Evolutionary conservation across 2,329 filamentous ascomycete genomes (phyloP).

Genomic region (Aspergillus nomiae): DNA sequence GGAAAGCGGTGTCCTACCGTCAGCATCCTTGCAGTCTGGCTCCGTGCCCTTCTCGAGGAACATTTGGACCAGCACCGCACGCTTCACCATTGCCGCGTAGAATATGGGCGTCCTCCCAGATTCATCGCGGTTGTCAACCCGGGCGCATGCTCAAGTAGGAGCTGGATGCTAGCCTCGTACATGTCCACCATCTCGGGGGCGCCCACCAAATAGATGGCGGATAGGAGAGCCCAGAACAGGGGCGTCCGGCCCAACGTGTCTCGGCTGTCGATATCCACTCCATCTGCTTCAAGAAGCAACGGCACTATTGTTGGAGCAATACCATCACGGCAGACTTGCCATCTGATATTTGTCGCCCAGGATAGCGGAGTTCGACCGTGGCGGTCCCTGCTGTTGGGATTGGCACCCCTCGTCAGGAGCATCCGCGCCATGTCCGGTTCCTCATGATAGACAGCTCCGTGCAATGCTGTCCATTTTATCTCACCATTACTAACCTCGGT

Average conservation of each 20-base stretch:
- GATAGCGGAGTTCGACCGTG: neutral
- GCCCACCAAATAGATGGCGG: neutral
- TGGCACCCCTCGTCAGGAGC: neutral
- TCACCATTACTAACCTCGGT: neutral
- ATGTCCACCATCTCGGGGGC: neutral
- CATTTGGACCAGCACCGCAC: neutral
- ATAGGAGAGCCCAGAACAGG: neutral
- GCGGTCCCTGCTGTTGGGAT: neutral
- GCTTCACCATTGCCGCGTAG: neutral
- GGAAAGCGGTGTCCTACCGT: neutral
- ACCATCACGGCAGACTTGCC: neutral
- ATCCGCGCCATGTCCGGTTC: neutral
- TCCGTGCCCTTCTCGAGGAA: neutral
- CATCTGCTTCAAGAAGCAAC: neutral
- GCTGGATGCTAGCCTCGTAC: neutral
- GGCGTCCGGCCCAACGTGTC: neutral
- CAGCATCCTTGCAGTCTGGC: neutral
- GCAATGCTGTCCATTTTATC: neutral
- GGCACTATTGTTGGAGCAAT: neutral
- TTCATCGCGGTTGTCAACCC: neutral
- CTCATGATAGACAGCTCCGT: neutral
- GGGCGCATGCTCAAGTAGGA: neutral
- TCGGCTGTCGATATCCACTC: neutral
- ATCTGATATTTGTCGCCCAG: neutral
- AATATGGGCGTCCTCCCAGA: neutral